Base-by-base conservation (phyloP, 139 green algal genomes). In the Volvox africanus region DNA sequence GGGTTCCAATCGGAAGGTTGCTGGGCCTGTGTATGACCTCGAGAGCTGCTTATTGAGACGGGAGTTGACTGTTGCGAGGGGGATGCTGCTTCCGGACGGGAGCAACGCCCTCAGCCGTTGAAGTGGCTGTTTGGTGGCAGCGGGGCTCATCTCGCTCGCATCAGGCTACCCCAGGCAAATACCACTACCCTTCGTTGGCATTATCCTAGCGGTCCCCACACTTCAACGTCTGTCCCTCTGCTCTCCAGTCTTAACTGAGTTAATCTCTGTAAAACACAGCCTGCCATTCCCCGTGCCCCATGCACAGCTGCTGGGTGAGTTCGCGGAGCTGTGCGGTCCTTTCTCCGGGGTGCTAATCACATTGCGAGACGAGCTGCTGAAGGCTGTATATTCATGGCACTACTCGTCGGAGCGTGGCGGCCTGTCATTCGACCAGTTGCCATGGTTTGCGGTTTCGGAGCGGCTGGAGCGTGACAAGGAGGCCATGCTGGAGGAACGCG, bases 291-390 rank as follows among this genome's bases (percentile, higher is more conserved):
- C 76, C 76, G 2, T 62, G 17, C 76, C 33, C 5, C 20, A 24
- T 68, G 37, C 91, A 88, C 93, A 96, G 94, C 75, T 96, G 62
- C 77, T 96, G 26, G 93, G 93, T 21, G 93, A 95, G 87, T 92
- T 94, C 28, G 90, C 91, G 36, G 93, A 94, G 73, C 80, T 96
- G 50, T 96, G 94, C 86, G 94, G 95, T 13, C 93, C 95, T 82
- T 95, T 93, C 77, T 81, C 50, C 20, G 68, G 37, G 13, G 94
- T 94, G 67, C 81, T 96, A 44, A 67, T 61, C 0, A 93, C 36
- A 0, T 84, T 96, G 30, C 80, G 88, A 21, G 90, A 95, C 80
- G 93, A 96, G 86, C 88, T 96, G 88, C 90, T 96, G 24, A 78
- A 88, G 19, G 35, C 20, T 14, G 3, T 86, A 18, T 81, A 84